These are phyloP conservation scores for Colletotrichum sublineola DNA, from an alignment of 2,329 filamentous ascomycete genomes.

Conservation along the genomic window DNA sequence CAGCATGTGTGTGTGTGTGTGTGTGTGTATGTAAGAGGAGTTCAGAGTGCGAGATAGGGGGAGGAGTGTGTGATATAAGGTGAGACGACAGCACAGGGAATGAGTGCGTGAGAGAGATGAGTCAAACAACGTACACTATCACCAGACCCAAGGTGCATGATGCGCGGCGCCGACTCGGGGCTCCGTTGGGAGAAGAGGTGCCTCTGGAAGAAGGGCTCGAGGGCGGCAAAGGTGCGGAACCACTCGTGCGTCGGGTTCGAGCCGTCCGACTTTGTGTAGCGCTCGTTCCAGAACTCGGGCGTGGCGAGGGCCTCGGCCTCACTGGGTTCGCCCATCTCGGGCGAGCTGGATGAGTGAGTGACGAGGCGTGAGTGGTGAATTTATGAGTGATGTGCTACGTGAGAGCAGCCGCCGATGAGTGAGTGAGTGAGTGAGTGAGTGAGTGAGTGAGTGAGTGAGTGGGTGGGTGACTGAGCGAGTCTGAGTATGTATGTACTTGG, in stretches of 20 bases:
- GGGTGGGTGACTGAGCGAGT: not conserved
- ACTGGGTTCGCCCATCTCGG: slow-evolving; percentile 15
- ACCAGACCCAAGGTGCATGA: slow-evolving; percentile 70
- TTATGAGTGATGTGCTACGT: no score
- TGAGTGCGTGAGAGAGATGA: not conserved
- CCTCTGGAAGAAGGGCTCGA: slow-evolving; percentile 61
- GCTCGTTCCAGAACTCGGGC: slow-evolving; percentile 64
- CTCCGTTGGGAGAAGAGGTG: slow-evolving; percentile 55
- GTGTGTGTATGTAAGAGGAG: slow-evolving; percentile 7
- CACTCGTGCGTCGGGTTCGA: slow-evolving; percentile 64
- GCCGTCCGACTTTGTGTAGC: slow-evolving; percentile 56
- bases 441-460: not conserved
- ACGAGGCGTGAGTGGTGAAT: not conserved
- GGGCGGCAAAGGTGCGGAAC: slow-evolving; percentile 62
- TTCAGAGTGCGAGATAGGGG: not conserved
- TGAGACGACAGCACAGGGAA: not conserved
- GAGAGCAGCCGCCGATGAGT: not conserved
- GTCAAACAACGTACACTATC: slow-evolving; percentile 61
- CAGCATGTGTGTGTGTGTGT: not conserved
- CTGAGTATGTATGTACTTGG: not conserved
- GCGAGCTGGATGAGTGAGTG: not conserved
- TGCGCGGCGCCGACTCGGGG: slow-evolving; percentile 51
- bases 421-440: not conserved
- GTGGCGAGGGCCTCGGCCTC: slow-evolving; percentile 50
- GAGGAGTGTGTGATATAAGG: not conserved